Base-by-base conservation (phyloP, 768 basidiomycete genomes). In the Grammothele lineata region DNA sequence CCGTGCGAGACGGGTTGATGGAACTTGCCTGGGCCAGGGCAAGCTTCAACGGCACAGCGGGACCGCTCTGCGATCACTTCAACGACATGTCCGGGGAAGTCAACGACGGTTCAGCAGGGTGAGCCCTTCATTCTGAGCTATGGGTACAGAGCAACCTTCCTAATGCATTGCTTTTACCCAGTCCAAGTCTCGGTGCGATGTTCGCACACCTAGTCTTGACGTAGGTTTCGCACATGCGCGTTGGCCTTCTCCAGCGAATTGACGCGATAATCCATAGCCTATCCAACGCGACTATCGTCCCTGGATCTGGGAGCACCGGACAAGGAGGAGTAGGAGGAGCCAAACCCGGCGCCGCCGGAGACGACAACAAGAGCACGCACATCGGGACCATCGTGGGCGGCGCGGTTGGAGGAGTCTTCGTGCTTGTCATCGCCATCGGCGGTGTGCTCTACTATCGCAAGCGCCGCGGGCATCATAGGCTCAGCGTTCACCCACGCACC, bases 131-230 rank as follows among this genome's bases (percentile, higher is more conserved):
- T 18, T 18, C n/a, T n/a, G n/a, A n/a, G n/a, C n/a, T n/a, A n/a
- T n/a, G n/a, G n/a, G n/a, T n/a, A n/a, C n/a, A n/a, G n/a, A n/a
- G n/a, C n/a, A n/a, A n/a, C n/a, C 1, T 14, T 36, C 8, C 19
- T 27, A 2, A n/a, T n/a, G 25, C 15, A n/a, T 22, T 10, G 17
- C 1, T 15, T 10, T 11, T n/a, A 12, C 14, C 14, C 34, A 54
- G 53, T 7, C 53, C 53, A 12, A 43, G 43, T 22, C 36, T 38
- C 6, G 53, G 53, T 17, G 53, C 36, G 11, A 24, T 54, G 45
- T 54, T 43, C 44, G 41, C 53, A n/a, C 33, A 48, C 4, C 23
- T 55, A 15, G 53, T 49, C 2, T 12, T 55, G 42, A 51, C 27
- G 53, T 55, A 24, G 32, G 53, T 37, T 26, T 26, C 35, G 10